Evolutionary conservation across 371 early-diverging fungal genomes (phyloP), one percentile per base, ranked within the genome.

Genomic region (Chytridiales sp.): DNA sequence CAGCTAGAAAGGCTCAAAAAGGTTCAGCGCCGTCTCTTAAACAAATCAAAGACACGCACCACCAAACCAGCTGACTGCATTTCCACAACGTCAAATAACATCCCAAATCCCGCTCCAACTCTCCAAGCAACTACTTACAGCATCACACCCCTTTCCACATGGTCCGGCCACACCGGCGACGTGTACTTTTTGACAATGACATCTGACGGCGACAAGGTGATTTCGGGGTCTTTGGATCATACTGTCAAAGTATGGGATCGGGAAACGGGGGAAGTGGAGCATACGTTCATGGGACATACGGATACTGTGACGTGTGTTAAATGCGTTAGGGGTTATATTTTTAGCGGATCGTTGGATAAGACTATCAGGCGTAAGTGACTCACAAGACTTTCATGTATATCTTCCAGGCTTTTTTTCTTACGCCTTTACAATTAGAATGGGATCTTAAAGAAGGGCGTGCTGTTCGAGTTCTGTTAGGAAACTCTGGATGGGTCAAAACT

Each of bases 291-390:
- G 22, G 75, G 71, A 5, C 75, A 74, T 47, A 46, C 50, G 8
- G 69, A 69, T 24, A 54, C 69, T 1, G 64, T 74, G n/a, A 69
- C 75, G 0, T 61, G 69, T 47, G 35, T 74, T 4, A 35, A 48
- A 27, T n/a, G 26, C 1, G 27, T 15, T 13, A 67, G 52, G 30
- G 47, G 59, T 21, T 43, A 11, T 15, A 42, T 71, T 5, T 70
- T 64, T 49, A 74, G 71, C 50, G 68, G 69, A 9, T 74, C 75
- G 4, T 36, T 74, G 22, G 75, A 74, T 32, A 53, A 47, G 29
- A 58, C 59, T 3, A 64, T 74, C 9, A 43, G 69, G 41, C 42
- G 75, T 74, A 56, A 30, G 61, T 44, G 17, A 32, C 17, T 17
- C 24, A 2, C 13, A 29, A 31, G 19, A 8, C 17, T 17, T 61